These are phyloP conservation scores for Colletotrichum shisoi DNA, from an alignment of 2,329 filamentous ascomycete genomes.

Conservation along the genomic window DNA sequence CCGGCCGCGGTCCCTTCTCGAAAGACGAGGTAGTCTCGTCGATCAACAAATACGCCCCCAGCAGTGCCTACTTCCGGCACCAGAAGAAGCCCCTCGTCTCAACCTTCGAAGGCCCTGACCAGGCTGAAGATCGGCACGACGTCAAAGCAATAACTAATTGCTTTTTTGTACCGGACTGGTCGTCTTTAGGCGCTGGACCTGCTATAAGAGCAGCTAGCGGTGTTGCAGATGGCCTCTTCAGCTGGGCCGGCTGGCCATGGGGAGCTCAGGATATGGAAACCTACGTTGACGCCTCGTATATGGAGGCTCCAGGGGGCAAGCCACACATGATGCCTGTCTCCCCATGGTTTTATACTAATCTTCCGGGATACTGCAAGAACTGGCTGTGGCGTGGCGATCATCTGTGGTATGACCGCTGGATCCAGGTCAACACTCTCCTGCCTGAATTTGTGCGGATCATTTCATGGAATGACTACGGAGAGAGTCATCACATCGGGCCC, in stretches of 20 bases:
- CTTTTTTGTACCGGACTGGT: slow-evolving; percentile 59
- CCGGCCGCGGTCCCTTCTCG: slow-evolving; percentile 44
- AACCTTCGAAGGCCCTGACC: slow-evolving; percentile 59
- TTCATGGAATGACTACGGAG: slow-evolving; percentile 60
- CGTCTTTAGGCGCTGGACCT: slow-evolving; percentile 48
- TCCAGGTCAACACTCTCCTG: slow-evolving; percentile 53
- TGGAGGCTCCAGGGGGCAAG: slow-evolving; percentile 46
- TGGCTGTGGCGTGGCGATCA: background rate
- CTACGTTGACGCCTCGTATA: slow-evolving; percentile 37
- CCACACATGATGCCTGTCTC: background rate
- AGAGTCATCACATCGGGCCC: slow-evolving; percentile 62
- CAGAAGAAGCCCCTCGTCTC: slow-evolving; percentile 55
- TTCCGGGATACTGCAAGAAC: background rate
- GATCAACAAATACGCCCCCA: slow-evolving; percentile 40
- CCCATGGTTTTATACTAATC: background rate
- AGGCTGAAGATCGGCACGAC: slow-evolving; percentile 53
- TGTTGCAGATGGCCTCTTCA: slow-evolving; percentile 50
- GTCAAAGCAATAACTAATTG: slow-evolving; percentile 50
- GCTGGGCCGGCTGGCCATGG: slow-evolving; percentile 51
- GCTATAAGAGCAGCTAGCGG: slow-evolving; percentile 40
- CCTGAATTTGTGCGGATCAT: slow-evolving; percentile 57
- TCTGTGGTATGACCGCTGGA: slow-evolving; percentile 54
- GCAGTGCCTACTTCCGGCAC: slow-evolving; percentile 45
- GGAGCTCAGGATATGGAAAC: slow-evolving; percentile 42
- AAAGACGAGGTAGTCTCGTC: slow-evolving; percentile 23